A percentile compares a stretch with the other conserved stretches of the same genome.
phyloP scores from a whole-genome alignment of 306 rosid genomes.

The Trifolium repens region DNA sequence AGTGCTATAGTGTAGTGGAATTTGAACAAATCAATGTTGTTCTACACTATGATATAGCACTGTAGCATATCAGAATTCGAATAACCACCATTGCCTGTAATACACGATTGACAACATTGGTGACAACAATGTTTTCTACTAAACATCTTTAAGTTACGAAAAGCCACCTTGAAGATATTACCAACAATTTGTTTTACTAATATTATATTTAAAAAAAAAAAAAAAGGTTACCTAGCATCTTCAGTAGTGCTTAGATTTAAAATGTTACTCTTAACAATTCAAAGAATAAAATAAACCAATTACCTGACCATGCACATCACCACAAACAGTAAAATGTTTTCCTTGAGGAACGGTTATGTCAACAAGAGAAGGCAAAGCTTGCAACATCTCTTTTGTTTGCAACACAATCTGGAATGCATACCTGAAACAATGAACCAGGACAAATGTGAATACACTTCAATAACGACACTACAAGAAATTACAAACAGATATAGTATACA shows the following conservation, averaged over 20 bases:
- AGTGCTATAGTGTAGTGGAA: background rate
- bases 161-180: constrained; percentile 14
- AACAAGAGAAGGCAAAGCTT: constrained; percentile 86
- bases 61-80: background rate
- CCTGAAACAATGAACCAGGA: constrained; percentile 53
- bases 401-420: constrained; percentile 96
- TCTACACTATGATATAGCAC: background rate
- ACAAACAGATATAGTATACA: background rate
- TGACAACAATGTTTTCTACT: constrained; percentile 7
- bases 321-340: constrained; percentile 91
- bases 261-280: constrained; percentile 27
- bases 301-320: constrained; percentile 99
- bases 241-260: constrained; percentile 12
- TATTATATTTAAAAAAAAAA: too few species aligned
- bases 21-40: background rate
- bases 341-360: constrained; percentile 78
- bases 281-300: constrained; percentile 35
- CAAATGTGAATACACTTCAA: constrained; percentile 32
- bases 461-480: constrained; percentile 21
- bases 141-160: constrained; percentile 8
- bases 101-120: too few species aligned
- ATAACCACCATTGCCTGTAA: background rate
- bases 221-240: constrained; percentile 5
- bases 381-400: constrained; percentile 80
- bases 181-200: constrained; percentile 2